phyloP scores from a whole-genome alignment of 2,329 filamentous ascomycete species.

The Alternaria longipes region DNA sequence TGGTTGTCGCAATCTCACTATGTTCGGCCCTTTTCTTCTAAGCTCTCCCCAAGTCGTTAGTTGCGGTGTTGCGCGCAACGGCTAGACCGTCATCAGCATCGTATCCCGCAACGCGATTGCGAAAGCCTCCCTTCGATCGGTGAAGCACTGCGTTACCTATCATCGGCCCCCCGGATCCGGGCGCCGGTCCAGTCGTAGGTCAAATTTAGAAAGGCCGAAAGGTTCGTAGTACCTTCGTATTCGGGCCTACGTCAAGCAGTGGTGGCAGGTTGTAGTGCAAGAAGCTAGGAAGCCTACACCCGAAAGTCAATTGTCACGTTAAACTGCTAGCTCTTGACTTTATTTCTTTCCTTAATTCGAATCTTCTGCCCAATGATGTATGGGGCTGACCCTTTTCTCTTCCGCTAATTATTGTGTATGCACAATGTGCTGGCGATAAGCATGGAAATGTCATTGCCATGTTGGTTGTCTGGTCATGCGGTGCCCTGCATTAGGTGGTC shows the following conservation, averaged over 20 bases:
- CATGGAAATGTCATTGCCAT: constrained; percentile 5
- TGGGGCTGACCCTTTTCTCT: neutral
- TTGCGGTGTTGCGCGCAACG: constrained; percentile 4
- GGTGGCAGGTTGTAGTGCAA: constrained; percentile 1
- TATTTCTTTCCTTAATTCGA: neutral
- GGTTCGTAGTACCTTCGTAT: constrained; percentile 1
- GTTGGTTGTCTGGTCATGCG: constrained; percentile 1
- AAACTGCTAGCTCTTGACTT: neutral
- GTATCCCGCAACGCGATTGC: neutral
- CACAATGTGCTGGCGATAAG: constrained; percentile 10
- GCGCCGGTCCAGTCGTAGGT: neutral
- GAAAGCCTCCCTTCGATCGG: neutral
- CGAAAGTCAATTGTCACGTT: constrained; percentile 7
- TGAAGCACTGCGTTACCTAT: constrained; percentile 3
- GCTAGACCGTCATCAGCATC: neutral
- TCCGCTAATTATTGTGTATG: neutral
- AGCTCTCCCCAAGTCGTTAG: neutral
- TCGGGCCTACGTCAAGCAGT: constrained; percentile 7
- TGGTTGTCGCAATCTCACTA: neutral
- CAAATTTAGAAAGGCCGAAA: neutral
- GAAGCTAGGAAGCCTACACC: constrained; percentile 1
- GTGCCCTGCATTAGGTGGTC: constrained; percentile 18
- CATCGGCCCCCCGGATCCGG: neutral
- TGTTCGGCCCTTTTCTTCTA: constrained; percentile 2
- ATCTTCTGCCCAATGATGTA: constrained; percentile 2